Evolutionary conservation across 2,329 filamentous ascomycete genomes (phyloP).

Genomic region (Phoma sp.): DNA sequence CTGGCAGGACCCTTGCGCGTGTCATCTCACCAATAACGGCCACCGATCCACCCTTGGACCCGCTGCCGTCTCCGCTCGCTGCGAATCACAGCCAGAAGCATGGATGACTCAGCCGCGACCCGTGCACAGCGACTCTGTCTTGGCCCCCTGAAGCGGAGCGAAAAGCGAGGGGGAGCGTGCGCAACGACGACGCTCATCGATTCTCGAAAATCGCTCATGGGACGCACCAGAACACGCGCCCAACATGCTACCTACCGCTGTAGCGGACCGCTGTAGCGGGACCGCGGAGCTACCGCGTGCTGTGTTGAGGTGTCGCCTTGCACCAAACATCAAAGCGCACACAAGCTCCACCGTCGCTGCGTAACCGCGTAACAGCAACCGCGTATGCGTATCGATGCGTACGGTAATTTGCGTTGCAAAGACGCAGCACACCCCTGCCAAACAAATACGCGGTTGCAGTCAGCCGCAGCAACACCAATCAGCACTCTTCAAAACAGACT

Average conservation of each 20-base stretch:
- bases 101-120: neutral
- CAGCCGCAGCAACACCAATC: neutral
- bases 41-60: neutral
- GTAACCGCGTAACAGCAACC: neutral
- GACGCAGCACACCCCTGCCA: neutral
- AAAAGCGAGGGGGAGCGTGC: neutral
- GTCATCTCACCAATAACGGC: neutral
- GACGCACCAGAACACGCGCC: neutral
- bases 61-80: neutral
- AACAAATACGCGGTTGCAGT: neutral
- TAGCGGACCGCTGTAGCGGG: slow-evolving; percentile 34
- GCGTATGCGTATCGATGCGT: slow-evolving; percentile 9
- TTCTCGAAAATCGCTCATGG: neutral
- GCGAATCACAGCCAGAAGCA: slow-evolving; percentile 2
- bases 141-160: neutral
- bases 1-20: no score
- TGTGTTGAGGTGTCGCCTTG: slow-evolving; percentile 20
- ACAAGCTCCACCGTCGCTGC: neutral
- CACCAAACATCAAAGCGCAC: slow-evolving; percentile 7
- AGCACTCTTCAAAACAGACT: neutral
- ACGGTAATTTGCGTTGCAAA: neutral
- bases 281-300: slow-evolving; percentile 34
- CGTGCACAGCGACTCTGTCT: neutral
- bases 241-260: neutral
- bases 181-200: no score